Evolutionary conservation across 306 rosid species (phyloP), one percentile per base, ranked within the genome.

Genomic region (Cicer judaicum): DNA sequence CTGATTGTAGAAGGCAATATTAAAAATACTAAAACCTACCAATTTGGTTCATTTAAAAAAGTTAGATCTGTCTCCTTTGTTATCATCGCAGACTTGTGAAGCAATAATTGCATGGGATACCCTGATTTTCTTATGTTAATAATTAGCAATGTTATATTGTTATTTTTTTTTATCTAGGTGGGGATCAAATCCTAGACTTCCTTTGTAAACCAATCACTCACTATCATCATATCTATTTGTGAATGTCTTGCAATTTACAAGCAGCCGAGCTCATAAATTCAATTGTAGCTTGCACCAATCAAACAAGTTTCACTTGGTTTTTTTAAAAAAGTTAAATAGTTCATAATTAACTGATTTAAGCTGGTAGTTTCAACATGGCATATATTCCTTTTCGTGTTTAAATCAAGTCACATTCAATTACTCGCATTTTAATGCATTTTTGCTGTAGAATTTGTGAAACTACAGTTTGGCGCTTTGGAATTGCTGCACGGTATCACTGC

Each of bases 231-330:
- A 39, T 21, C 24, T 21, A 1, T 21, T 21, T 21, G 24, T 48
- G 34, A 12, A 36, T 19, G n/a, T 19, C 39, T 56, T 62, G 64
- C 74, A 70, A 49, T 4, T 49, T 49, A 7, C 10, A 52, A 52
- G 72, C 76, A 70, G 73, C n/a, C 7, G 7, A 48, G 40, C 55
- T 71, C 50, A 55, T 64, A 15, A 57, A 59, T 44, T 74, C 9
- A 41, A 50, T 14, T 50, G 68, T 72, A 16, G 60, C 21, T 24
- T 8, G 69, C 70, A 44, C 48, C 68, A 48, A 69, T 49, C 64
- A 34, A n/a, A 11, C 16, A 43, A 13, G 5, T 64, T 43, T 70
- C 29, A 34, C 15, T 6, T 60, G n/a, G 34, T 16, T 67, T 72
- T 50, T 34, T 29, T 21, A 4, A 38, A 63, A 63, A 73, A 77